These are phyloP conservation scores for Amphichorda felina DNA, from an alignment of 2,329 filamentous ascomycete genomes.

Conservation along the genomic window DNA sequence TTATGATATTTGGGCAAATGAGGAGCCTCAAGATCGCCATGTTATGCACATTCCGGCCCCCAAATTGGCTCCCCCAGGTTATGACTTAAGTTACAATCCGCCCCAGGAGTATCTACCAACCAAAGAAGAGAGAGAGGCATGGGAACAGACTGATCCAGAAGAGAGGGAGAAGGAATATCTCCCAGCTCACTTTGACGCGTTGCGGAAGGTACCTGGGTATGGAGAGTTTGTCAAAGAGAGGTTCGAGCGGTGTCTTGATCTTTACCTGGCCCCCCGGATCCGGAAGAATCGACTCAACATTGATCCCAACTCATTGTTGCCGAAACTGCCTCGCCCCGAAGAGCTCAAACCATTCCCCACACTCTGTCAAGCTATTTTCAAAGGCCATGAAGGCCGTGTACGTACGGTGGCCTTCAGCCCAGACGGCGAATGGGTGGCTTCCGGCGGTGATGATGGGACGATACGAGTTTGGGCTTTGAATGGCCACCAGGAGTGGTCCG, in stretches of 20 bases:
- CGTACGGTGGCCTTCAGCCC: conserved; percentile 78
- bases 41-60: conserved; percentile 92
- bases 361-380: conserved; percentile 74
- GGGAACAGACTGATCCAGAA: conserved; percentile 80
- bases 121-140: conserved; percentile 69
- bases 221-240: conserved; percentile 85
- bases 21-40: conserved; percentile 70
- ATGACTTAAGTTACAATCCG: conserved; percentile 93
- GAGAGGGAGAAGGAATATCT: conserved; percentile 85
- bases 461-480: conserved; percentile 87
- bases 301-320: conserved; percentile 82
- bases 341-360: conserved; percentile 94
- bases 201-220: conserved; percentile 89
- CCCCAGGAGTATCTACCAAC: conserved; percentile 88
- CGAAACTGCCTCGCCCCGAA: conserved; percentile 85
- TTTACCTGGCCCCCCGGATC: conserved; percentile 88
- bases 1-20: conserved; percentile 93
- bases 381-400: conserved; percentile 80
- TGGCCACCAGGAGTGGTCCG: conserved; percentile 78
- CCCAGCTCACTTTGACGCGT: conserved; percentile 67
- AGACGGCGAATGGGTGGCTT: conserved; percentile 74
- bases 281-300: conserved; percentile 93
- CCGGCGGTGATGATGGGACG: conserved; percentile 87
- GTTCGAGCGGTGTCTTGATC: conserved; percentile 88
- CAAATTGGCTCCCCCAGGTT: conserved; percentile 84